Percentiles rank a stretch among this genome's conserved stretches.
These are phyloP conservation scores for Kwoniella pini DNA, from an alignment of 768 basidiomycete genomes.

Conservation along the genomic window DNA sequence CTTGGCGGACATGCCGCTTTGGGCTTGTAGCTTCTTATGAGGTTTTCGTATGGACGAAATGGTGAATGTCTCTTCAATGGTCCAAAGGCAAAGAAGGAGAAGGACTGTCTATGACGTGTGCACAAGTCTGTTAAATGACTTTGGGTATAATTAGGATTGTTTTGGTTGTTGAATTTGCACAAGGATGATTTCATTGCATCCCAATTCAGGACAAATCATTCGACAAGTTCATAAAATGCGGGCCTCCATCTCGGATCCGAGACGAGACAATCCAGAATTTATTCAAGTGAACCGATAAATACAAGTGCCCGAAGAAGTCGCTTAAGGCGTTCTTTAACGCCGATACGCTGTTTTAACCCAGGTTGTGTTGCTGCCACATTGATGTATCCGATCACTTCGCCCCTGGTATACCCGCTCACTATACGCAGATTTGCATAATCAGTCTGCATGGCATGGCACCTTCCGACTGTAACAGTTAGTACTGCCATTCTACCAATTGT, in stretches of 20 bases:
- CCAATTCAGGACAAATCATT: slow-evolving; percentile 8
- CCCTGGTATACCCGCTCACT: not conserved
- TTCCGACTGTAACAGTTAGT: not conserved
- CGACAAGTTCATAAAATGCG: slow-evolving; percentile 8
- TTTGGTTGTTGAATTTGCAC: too few species aligned
- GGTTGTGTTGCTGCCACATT: slow-evolving; percentile 6
- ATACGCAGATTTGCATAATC: not conserved
- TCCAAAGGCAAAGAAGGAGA: not conserved
- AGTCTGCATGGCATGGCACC: not conserved
- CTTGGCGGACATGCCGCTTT: slow-evolving; percentile 35
- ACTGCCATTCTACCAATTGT: not conserved
- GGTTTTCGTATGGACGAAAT: slow-evolving; percentile 33
- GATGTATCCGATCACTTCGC: not conserved
- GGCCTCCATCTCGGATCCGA: slow-evolving; percentile 12
- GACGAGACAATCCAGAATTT: not conserved
- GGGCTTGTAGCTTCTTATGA: slow-evolving; percentile 41
- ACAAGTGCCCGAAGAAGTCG: slow-evolving; percentile 1
- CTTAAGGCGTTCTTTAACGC: slow-evolving; percentile 10
- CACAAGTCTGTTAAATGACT: too few species aligned
- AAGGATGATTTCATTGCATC: not conserved
- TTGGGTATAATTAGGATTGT: too few species aligned
- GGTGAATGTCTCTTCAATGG: slow-evolving; percentile 8
- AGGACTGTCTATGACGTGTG: slow-evolving; percentile 1
- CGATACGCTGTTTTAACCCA: slow-evolving; percentile 3
- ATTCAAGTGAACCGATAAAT: not conserved